phyloP scores from a whole-genome alignment of 78 protist genomes.

The Pelomyxa schiedti region DNA sequence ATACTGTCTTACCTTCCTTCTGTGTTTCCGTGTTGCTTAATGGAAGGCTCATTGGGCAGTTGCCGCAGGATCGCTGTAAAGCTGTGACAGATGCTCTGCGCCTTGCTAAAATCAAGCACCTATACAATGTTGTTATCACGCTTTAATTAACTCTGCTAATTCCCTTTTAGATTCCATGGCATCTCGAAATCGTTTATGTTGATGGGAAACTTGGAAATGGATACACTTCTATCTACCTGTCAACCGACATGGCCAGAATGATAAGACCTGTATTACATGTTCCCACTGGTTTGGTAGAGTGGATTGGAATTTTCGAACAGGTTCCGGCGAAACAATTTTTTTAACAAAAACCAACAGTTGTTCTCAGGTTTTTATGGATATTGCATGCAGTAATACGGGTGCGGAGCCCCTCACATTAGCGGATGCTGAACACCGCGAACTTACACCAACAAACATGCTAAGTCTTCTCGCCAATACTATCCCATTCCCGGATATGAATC shows the following conservation, averaged over 20 bases:
- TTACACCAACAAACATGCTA: slow-evolving; percentile 61
- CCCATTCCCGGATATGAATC: slow-evolving; percentile 95
- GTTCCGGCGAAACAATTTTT: no score
- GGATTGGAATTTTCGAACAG: slow-evolving; percentile 90
- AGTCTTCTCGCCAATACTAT: slow-evolving; percentile 82
- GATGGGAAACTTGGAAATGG: slow-evolving; percentile 7
- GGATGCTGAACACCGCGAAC: not conserved
- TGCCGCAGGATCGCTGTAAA: not conserved
- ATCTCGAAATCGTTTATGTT: no score
- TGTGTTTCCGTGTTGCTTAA: not conserved
- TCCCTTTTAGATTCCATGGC: no score
- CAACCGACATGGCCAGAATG: slow-evolving; percentile 65
- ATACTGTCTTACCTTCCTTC: not conserved
- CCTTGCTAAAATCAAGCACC: not conserved
- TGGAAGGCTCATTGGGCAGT: not conserved
- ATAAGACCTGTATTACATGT: slow-evolving; percentile 82
- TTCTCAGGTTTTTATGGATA: slow-evolving; percentile 58
- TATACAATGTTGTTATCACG: not conserved
- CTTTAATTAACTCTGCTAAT: not conserved
- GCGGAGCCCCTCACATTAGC: slow-evolving; percentile 39
- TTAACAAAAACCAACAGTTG: not conserved
- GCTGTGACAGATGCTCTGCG: not conserved
- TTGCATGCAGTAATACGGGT: slow-evolving; percentile 51
- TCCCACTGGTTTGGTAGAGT: slow-evolving; percentile 30
- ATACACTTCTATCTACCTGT: slow-evolving; percentile 61